Base-by-base conservation (phyloP, 345 rosid species). In the Physaria fendleri region DNA sequence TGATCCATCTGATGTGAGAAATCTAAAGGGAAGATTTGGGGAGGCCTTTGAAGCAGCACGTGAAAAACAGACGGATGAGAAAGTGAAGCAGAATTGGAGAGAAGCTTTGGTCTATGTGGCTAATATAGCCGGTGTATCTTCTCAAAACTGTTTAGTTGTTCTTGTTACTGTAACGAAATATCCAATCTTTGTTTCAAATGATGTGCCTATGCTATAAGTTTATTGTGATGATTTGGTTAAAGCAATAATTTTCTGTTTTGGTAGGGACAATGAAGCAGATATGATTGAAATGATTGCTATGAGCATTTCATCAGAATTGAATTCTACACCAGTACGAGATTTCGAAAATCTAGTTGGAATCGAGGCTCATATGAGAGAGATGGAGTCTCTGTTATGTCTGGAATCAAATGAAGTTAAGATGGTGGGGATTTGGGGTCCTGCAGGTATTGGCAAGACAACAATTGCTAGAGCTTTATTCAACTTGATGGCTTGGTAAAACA, bases 401-500 rank as follows among this genome's bases (percentile, higher is more conserved):
- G 64, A 49, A 48, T 57, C 57, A 37, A 29, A 10, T 17, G 71
- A 57, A 23, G 58, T 66, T 23, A 56, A 22, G 8, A 45, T 66
- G 55, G 56, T 66, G 0, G 71, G 71, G 23, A 57, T 66, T 27
- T 66, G 57, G 48, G 71, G 71, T 25, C 56, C 56, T 21, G 64
- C 57, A 17, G 71, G 71, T 24, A 57, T 66, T 28, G 65, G 58
- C 5, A 66, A 66, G 64, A 66, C 65, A 8, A 66, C 71, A 4
- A 5, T 66, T 17, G 64, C 59, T n/a, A 28, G 57, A 49, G 71
- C 40, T 35, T 11, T 66, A 17, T 66, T 46, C 39, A 56, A 53
- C 74, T 88, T 14, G 17, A 71, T 13, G 88, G 72, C 13, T 37
- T 88, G 2, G 76, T 73, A 10, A 81, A 78, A 6, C 47, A 63